Percentiles rank a stretch among this genome's conserved stretches.
Evolutionary conservation across 2,329 filamentous ascomycete species (phyloP).

Genomic region (Microcera coccophila): DNA sequence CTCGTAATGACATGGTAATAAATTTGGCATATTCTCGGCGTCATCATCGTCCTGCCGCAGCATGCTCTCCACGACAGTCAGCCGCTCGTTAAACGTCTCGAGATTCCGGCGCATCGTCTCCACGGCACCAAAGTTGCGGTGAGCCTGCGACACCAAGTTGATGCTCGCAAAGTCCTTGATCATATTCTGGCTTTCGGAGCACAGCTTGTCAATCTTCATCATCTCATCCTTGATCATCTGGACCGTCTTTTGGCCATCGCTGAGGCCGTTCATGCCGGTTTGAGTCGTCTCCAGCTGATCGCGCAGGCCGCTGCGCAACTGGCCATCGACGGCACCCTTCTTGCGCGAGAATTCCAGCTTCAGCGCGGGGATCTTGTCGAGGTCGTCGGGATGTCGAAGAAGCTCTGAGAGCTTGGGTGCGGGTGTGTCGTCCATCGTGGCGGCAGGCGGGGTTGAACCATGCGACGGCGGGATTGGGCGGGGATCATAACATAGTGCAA

Average conservation of each 20-base stretch:
- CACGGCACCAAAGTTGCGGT: constrained; percentile 92
- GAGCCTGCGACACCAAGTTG: constrained; percentile 87
- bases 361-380: constrained; percentile 88
- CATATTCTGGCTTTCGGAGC: constrained; percentile 95
- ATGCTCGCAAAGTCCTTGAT: constrained; percentile 94
- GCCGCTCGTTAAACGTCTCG: constrained; percentile 76
- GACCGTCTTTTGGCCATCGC: constrained; percentile 86
- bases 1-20: constrained; percentile 86
- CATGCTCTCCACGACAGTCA: constrained; percentile 72
- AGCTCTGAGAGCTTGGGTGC: constrained; percentile 85
- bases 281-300: constrained; percentile 95
- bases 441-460: constrained; percentile 16
- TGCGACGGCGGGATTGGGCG: constrained; percentile 17
- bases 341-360: constrained; percentile 93
- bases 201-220: constrained; percentile 96
- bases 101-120: constrained; percentile 90
- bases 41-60: constrained; percentile 80
- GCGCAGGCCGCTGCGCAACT: constrained; percentile 80
- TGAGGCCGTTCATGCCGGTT: constrained; percentile 82
- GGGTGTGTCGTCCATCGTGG: constrained; percentile 53
- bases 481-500: constrained; percentile 28
- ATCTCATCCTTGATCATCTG: constrained; percentile 96
- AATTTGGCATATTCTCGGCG: constrained; percentile 84
- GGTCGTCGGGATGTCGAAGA: constrained; percentile 90
- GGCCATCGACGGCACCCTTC: constrained; percentile 84